These are phyloP conservation scores for Puccinia horiana DNA, from an alignment of 1,284 basidiomycete species.

Conservation along the genomic window DNA sequence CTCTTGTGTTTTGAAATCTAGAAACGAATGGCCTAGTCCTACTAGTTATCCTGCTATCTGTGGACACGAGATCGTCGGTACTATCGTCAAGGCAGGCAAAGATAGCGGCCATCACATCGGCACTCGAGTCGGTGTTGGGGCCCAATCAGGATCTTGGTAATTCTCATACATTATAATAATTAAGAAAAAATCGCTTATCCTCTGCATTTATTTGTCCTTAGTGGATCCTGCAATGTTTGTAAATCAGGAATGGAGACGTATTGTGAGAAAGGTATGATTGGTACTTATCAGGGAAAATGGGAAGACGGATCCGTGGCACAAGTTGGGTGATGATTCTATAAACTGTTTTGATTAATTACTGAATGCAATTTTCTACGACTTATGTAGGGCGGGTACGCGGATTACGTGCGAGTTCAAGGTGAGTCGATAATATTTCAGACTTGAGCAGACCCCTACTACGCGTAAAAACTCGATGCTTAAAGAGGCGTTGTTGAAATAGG, in stretches of 20 bases:
- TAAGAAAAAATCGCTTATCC: too few relatives aligned
- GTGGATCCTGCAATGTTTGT: slow-evolving; percentile 34
- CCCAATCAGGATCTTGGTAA: slow-evolving; percentile 39
- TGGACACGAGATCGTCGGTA: slow-evolving; percentile 45
- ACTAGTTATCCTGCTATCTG: slow-evolving; percentile 40
- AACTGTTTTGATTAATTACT: neutral
- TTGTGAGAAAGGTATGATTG: slow-evolving; percentile 33
- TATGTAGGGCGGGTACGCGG: slow-evolving; percentile 39
- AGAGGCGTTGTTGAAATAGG: slow-evolving; percentile 22
- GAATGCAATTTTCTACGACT: neutral
- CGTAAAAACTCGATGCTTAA: too few relatives aligned
- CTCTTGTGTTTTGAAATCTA: slow-evolving; percentile 5
- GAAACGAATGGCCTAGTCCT: slow-evolving; percentile 40
- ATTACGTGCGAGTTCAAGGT: slow-evolving; percentile 47
- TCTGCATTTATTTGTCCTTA: neutral
- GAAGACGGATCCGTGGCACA: slow-evolving; percentile 24
- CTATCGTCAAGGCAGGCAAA: slow-evolving; percentile 32
- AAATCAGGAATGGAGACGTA: slow-evolving; percentile 17
- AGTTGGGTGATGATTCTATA: neutral
- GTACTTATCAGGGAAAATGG: slow-evolving; percentile 45
- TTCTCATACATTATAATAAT: neutral
- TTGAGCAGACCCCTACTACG: too few relatives aligned
- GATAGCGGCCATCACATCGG: slow-evolving; percentile 28
- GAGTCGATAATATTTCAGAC: neutral
- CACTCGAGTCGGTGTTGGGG: slow-evolving; percentile 37